Conservation (phyloP, 2,329 filamentous ascomycete species). For the Fusarium euwallaceae region DNA sequence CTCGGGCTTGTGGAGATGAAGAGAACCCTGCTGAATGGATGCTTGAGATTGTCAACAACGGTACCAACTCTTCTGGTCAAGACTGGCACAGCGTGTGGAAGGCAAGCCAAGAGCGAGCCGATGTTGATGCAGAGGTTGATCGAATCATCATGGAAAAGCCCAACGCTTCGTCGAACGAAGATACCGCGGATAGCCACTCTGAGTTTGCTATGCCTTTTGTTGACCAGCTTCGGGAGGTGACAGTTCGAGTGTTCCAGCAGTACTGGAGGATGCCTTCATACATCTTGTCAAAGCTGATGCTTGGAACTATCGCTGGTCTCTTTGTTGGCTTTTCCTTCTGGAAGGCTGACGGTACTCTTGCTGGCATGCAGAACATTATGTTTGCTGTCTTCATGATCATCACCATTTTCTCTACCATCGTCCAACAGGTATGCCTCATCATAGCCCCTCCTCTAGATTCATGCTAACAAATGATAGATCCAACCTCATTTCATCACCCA, state of each 20-base stretch:
- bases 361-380: constrained; percentile 80
- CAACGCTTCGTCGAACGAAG: not conserved
- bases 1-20: constrained; percentile 64
- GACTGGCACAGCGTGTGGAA: not conserved
- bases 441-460: constrained; percentile 29
- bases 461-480: constrained; percentile 57
- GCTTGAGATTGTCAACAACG: constrained; percentile 54
- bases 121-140: not conserved
- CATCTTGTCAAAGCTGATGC: constrained; percentile 63
- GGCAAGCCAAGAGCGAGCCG: not conserved
- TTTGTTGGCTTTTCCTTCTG: constrained; percentile 85
- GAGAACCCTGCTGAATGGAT: constrained; percentile 81
- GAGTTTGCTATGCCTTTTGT: constrained; percentile 1
- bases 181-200: constrained; percentile 7
- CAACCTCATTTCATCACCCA: constrained; percentile 84
- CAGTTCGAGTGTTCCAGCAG: constrained; percentile 22
- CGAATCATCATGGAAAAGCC: not conserved
- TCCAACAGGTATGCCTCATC: constrained; percentile 64
- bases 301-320: constrained; percentile 72
- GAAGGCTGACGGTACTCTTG: constrained; percentile 64
- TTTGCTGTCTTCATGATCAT: constrained; percentile 82
- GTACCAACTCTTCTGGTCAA: constrained; percentile 17
- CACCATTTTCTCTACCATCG: constrained; percentile 79
- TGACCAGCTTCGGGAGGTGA: constrained; percentile 1
- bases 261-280: constrained; percentile 24